These are phyloP conservation scores for Trichoderma orchidacearum DNA, from an alignment of 495 filamentous ascomycete species.

Conservation along the genomic window DNA sequence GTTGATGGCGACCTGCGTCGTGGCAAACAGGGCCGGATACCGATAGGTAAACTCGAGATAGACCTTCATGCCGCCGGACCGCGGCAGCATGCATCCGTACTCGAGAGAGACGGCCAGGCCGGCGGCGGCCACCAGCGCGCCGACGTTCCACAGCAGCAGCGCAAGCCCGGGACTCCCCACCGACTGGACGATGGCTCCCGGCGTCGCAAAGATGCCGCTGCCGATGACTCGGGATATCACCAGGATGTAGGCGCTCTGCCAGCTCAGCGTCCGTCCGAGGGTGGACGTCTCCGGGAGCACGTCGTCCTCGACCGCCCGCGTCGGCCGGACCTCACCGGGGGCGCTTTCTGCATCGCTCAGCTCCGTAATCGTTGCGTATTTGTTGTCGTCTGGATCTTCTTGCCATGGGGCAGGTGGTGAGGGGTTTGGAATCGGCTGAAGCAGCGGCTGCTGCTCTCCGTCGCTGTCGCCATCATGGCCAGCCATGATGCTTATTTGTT, in stretches of 20 bases:
- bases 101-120: conserved; percentile 51
- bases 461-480: background rate
- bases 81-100: conserved; percentile 59
- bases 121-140: conserved; percentile 44
- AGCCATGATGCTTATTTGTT: background rate
- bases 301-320: conserved; percentile 19
- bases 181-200: conserved; percentile 51
- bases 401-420: too few species aligned
- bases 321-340: background rate
- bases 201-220: conserved; percentile 63
- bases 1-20: conserved; percentile 52
- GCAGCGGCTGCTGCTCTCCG: background rate
- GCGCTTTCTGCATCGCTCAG: background rate
- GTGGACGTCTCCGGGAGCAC: conserved; percentile 50
- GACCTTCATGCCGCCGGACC: conserved; percentile 59
- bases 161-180: conserved; percentile 56
- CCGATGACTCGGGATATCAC: conserved; percentile 66
- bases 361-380: background rate
- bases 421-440: background rate
- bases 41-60: conserved; percentile 69
- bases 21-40: conserved; percentile 52
- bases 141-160: conserved; percentile 49
- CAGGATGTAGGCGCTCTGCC: conserved; percentile 60
- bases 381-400: background rate
- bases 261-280: conserved; percentile 48